Percentiles rank a stretch among this genome's conserved stretches.
Evolutionary conservation across 805 yeast species (phyloP).

Genomic region (Saturnispora dispora): DNA sequence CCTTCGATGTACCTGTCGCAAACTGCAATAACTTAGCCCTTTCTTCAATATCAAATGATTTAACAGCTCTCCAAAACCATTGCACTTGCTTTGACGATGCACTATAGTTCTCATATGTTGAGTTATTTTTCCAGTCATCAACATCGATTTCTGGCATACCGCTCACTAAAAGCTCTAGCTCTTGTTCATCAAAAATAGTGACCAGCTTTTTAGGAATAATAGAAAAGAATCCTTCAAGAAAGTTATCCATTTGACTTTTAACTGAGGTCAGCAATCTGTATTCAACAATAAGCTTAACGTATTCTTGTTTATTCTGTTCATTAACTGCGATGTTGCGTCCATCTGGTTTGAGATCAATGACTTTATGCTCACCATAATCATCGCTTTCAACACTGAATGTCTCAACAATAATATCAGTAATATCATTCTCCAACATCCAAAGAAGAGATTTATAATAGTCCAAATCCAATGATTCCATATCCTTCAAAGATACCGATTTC

Average conservation of each 20-base stretch:
- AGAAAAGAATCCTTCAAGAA: conserved; percentile 81
- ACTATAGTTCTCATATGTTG: conserved; percentile 72
- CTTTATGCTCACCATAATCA: conserved; percentile 84
- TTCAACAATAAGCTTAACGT: conserved; percentile 78
- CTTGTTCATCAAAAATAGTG: conserved; percentile 89
- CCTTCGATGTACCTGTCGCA: conserved; percentile 95
- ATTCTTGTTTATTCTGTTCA: conserved; percentile 83
- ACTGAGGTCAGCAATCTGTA: conserved; percentile 78
- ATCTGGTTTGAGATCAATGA: conserved; percentile 70
- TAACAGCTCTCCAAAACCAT: conserved; percentile 98
- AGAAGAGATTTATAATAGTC: conserved; percentile 85
- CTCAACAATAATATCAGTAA: conserved; percentile 90
- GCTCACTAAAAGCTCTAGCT: conserved; percentile 80
- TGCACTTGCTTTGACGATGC: conserved; percentile 78
- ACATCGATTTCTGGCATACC: conserved; percentile 96
- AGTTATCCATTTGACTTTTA: conserved; percentile 76
- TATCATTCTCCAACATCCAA: conserved; percentile 97
- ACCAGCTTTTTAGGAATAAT: conserved; percentile 78
- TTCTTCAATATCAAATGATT: conserved; percentile 88
- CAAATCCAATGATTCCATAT: conserved; percentile 87
- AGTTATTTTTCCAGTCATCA: conserved; percentile 88
- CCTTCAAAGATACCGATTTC: conserved; percentile 73
- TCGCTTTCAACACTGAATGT: conserved; percentile 90
- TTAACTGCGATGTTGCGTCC: conserved; percentile 84
- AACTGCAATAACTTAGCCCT: conserved; percentile 90